phyloP scores from a whole-genome alignment of 345 rosid genomes.

The Populus nigra region DNA sequence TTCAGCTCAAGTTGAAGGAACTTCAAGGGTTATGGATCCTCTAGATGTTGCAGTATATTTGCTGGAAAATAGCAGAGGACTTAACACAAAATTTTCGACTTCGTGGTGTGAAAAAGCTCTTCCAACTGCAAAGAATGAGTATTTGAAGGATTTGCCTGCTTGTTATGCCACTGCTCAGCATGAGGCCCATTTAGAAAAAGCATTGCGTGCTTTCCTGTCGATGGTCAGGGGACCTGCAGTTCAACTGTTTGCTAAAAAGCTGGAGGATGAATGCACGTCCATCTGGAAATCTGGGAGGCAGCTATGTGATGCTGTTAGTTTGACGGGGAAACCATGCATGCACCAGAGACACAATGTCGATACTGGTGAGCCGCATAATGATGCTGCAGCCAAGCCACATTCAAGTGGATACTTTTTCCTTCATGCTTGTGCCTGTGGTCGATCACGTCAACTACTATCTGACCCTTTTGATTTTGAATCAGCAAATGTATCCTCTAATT shows the following conservation, averaged over 20 bases:
- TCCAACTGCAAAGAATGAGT: constrained; percentile 71
- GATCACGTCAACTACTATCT: constrained; percentile 51
- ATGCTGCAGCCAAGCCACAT: constrained; percentile 44
- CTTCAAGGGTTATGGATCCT: constrained; percentile 45
- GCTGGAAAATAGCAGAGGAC: constrained; percentile 65
- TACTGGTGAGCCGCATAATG: constrained; percentile 26
- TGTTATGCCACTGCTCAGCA: constrained; percentile 71
- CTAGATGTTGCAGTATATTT: constrained; percentile 56
- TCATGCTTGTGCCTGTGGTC: constrained; percentile 91
- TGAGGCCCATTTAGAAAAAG: constrained; percentile 57
- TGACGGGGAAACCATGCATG: constrained; percentile 83
- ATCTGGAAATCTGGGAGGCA: constrained; percentile 85
- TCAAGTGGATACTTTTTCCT: constrained; percentile 76
- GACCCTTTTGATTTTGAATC: constrained; percentile 79
- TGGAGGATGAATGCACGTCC: constrained; percentile 68
- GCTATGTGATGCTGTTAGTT: constrained; percentile 83
- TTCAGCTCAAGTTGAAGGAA: constrained; percentile 45
- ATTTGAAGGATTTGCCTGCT: constrained; percentile 66
- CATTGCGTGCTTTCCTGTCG: constrained; percentile 58
- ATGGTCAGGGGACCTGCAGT: constrained; percentile 83
- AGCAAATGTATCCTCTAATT: constrained; percentile 50
- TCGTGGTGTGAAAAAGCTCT: constrained; percentile 74
- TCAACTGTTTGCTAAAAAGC: constrained; percentile 49
- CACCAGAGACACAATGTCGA: constrained; percentile 56
- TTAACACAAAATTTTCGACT: constrained; percentile 62